These are phyloP conservation scores for Chaetomium cochliodes DNA, from an alignment of 495 filamentous ascomycete species.

Conservation along the genomic window DNA sequence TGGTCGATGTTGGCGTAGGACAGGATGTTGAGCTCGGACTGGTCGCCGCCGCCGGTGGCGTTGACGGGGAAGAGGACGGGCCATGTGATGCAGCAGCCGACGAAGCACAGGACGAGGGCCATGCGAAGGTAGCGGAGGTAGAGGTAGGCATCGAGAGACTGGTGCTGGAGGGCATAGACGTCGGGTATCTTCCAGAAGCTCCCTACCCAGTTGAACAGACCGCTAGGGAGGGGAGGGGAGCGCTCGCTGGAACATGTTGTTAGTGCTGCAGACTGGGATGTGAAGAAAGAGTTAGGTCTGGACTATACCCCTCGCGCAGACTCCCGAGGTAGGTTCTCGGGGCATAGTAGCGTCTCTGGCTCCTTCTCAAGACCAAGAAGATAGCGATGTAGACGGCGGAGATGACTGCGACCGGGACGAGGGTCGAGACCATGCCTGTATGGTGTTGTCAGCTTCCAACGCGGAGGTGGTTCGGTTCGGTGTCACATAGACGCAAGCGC, in stretches of 20 bases:
- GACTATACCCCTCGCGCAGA: slow-evolving; percentile 59
- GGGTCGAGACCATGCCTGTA: slow-evolving; percentile 62
- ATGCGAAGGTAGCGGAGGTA: slow-evolving; percentile 83
- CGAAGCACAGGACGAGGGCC: slow-evolving; percentile 66
- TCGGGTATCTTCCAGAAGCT: slow-evolving; percentile 78
- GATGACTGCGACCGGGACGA: slow-evolving; percentile 66
- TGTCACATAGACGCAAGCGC: background rate
- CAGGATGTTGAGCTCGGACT: slow-evolving; percentile 73
- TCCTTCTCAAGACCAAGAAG: slow-evolving; percentile 76
- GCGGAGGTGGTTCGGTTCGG: background rate
- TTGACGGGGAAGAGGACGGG: slow-evolving; percentile 86
- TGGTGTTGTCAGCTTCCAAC: slow-evolving; percentile 3
- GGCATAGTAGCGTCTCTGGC: slow-evolving; percentile 74
- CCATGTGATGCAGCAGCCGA: slow-evolving; percentile 79
- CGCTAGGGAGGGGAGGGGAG: slow-evolving; percentile 64
- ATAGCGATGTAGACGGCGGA: slow-evolving; percentile 62
- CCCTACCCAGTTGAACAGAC: slow-evolving; percentile 71
- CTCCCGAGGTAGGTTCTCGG: slow-evolving; percentile 84
- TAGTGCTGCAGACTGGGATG: slow-evolving; percentile 1
- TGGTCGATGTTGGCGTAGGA: slow-evolving; percentile 69
- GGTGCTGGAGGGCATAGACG: slow-evolving; percentile 80
- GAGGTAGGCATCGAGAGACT: slow-evolving; percentile 86
- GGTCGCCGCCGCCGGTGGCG: slow-evolving; percentile 66
- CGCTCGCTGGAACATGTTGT: slow-evolving; percentile 54
- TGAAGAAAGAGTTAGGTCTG: background rate